These are phyloP conservation scores for Leptographium wingfieldii DNA, from an alignment of 2,329 filamentous ascomycete species.

Conservation along the genomic window DNA sequence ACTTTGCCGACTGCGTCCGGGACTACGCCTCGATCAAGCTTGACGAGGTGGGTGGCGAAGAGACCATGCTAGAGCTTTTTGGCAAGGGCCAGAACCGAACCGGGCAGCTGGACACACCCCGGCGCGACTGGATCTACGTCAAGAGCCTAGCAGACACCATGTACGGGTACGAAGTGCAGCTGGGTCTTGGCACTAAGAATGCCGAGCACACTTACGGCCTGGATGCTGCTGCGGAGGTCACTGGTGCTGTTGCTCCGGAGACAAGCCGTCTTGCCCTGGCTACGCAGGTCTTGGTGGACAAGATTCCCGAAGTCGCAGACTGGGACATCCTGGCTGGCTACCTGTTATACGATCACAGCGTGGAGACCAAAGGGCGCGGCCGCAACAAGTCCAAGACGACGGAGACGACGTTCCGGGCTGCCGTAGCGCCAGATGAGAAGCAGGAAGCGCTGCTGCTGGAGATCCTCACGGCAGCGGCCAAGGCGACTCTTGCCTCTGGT, in stretches of 20 bases:
- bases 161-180: slow-evolving; percentile 63
- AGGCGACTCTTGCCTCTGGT: slow-evolving; percentile 54
- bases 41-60: slow-evolving; percentile 73
- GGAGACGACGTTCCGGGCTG: slow-evolving; percentile 52
- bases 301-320: slow-evolving; percentile 64
- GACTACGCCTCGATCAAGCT: slow-evolving; percentile 69
- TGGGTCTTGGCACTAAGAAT: slow-evolving; percentile 28
- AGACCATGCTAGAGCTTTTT: slow-evolving; percentile 62
- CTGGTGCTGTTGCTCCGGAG: slow-evolving; percentile 49
- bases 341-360: slow-evolving; percentile 81
- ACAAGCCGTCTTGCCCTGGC: slow-evolving; percentile 70
- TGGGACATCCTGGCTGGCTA: slow-evolving; percentile 89
- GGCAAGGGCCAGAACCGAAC: slow-evolving; percentile 47
- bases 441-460: slow-evolving; percentile 83
- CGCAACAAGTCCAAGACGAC: slow-evolving; percentile 22
- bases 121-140: slow-evolving; percentile 76
- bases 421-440: slow-evolving; percentile 57
- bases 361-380: slow-evolving; percentile 30
- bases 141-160: slow-evolving; percentile 83
- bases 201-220: slow-evolving; percentile 18
- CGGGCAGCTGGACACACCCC: slow-evolving; percentile 64
- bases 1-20: slow-evolving; percentile 79
- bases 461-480: slow-evolving; percentile 72
- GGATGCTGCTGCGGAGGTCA: slow-evolving; percentile 24
- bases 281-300: slow-evolving; percentile 73